Evolutionary conservation across 163 green algal genomes (phyloP).

Genomic region (Smithsoniella earleae): DNA sequence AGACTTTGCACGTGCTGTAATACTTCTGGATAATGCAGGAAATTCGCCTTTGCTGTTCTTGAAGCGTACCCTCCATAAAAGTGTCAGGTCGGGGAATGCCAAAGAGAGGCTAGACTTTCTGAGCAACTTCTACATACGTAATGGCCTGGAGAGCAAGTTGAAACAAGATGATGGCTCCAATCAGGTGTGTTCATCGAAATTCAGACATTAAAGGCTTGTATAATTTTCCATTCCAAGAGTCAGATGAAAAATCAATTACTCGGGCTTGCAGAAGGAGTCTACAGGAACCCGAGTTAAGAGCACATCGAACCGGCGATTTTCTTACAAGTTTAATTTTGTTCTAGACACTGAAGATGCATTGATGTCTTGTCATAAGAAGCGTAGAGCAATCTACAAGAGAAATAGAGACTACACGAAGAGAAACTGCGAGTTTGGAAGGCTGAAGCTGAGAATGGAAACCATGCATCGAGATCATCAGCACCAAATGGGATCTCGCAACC

Average conservation of each 20-base stretch:
- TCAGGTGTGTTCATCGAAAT: neutral
- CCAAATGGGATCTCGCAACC: too few relatives aligned
- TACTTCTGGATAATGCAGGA: constrained; percentile 1
- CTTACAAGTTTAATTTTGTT: constrained; percentile 31
- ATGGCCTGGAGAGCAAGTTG: constrained; percentile 24
- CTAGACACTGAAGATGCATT: constrained; percentile 21
- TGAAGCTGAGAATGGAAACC: too few relatives aligned
- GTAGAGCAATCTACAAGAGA: too few relatives aligned
- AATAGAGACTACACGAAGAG: too few relatives aligned
- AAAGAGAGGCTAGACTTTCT: neutral
- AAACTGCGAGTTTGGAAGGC: too few relatives aligned
- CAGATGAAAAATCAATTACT: neutral
- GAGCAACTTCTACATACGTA: constrained; percentile 12
- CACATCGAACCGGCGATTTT: neutral
- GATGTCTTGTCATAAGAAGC: neutral
- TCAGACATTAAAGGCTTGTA: neutral
- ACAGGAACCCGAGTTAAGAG: neutral
- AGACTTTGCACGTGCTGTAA: too few relatives aligned
- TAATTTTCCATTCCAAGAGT: neutral
- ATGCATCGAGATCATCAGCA: too few relatives aligned
- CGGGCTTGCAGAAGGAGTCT: constrained; percentile 17
- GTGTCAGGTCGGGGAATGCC: neutral
- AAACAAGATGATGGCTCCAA: constrained; percentile 17
- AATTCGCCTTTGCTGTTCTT: neutral
- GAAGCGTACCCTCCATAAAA: neutral